Conservation (phyloP, 2,329 filamentous ascomycete species). For the Aspergillus novoparasiticus region DNA sequence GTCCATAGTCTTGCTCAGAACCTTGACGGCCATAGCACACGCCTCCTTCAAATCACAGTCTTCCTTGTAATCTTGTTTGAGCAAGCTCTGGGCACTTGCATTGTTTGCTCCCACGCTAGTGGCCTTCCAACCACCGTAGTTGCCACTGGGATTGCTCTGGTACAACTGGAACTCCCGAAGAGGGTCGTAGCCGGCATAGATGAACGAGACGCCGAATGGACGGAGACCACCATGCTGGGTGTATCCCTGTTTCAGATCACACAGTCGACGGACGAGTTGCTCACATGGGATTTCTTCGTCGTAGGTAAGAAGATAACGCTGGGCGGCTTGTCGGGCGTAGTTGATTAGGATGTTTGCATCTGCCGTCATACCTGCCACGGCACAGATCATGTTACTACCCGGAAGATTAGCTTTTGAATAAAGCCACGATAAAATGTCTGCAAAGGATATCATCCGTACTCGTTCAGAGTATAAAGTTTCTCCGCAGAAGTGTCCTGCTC, state of each 20-base stretch:
- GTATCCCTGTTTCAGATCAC: constrained; percentile 98
- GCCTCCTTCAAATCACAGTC: constrained; percentile 95
- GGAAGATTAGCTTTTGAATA: constrained; percentile 18
- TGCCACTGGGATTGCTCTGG: constrained; percentile 97
- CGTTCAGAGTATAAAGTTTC: constrained; percentile 99
- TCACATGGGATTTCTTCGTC: constrained; percentile 99
- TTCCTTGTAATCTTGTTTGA: constrained; percentile 99
- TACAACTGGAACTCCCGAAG: constrained; percentile 98
- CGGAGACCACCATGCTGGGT: constrained; percentile 98
- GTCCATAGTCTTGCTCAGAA: constrained; percentile 99
- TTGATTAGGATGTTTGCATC: constrained; percentile 99
- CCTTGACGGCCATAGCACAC: constrained; percentile 96
- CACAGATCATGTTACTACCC: constrained; percentile 97
- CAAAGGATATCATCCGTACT: constrained; percentile 63
- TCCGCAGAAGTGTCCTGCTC: constrained; percentile 99
- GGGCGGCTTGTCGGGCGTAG: constrained; percentile 94
- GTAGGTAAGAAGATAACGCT: constrained; percentile 97
- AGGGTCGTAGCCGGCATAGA: constrained; percentile 97
- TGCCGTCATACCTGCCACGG: constrained; percentile 97
- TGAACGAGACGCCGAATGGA: constrained; percentile 98
- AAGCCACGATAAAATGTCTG: neutral
- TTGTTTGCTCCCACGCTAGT: constrained; percentile 98
- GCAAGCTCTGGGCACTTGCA: constrained; percentile 89
- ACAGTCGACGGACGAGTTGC: constrained; percentile 93
- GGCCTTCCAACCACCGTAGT: constrained; percentile 99